phyloP scores from a whole-genome alignment of 2,329 filamentous ascomycete species.

The Emmonsiellopsis sp. region DNA sequence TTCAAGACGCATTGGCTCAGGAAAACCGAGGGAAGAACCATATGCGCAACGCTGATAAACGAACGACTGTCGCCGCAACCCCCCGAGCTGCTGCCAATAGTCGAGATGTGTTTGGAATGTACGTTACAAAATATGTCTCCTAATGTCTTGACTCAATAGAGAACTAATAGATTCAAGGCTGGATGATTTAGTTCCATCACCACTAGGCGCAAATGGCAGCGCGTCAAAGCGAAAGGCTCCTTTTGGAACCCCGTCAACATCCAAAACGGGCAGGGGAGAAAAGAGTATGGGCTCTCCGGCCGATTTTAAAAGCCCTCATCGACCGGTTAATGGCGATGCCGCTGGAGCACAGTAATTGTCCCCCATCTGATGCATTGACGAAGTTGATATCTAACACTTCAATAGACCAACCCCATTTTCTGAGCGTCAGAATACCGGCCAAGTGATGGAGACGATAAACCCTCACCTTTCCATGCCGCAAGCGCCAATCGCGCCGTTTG shows the following conservation, averaged over 20 bases:
- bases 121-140: conserved; percentile 8
- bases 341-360: not conserved
- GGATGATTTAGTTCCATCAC: conserved; percentile 58
- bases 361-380: not conserved
- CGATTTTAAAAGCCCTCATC: conserved; percentile 28
- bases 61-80: conserved; percentile 45
- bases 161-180: conserved; percentile 35
- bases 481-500: conserved; percentile 59
- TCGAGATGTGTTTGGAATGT: conserved; percentile 77
- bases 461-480: conserved; percentile 58
- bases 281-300: conserved; percentile 44
- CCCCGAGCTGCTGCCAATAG: conserved; percentile 48
- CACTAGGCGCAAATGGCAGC: conserved; percentile 30
- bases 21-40: conserved; percentile 59
- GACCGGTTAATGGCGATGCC: conserved; percentile 21
- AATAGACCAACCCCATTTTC: conserved; percentile 53
- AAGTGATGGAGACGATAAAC: conserved; percentile 77
- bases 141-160: not conserved
- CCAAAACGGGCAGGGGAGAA: conserved; percentile 34
- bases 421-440: conserved; percentile 68
- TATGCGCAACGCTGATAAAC: conserved; percentile 55
- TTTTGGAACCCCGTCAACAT: conserved; percentile 37
- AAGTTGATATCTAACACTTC: conserved; percentile 14
- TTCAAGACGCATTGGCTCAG: conserved; percentile 75
- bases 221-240: conserved; percentile 46